Evolutionary conservation across 2,329 filamentous ascomycete genomes (phyloP), one percentile per base, ranked within the genome.

Genomic region (Thielaviopsis punctulata): DNA sequence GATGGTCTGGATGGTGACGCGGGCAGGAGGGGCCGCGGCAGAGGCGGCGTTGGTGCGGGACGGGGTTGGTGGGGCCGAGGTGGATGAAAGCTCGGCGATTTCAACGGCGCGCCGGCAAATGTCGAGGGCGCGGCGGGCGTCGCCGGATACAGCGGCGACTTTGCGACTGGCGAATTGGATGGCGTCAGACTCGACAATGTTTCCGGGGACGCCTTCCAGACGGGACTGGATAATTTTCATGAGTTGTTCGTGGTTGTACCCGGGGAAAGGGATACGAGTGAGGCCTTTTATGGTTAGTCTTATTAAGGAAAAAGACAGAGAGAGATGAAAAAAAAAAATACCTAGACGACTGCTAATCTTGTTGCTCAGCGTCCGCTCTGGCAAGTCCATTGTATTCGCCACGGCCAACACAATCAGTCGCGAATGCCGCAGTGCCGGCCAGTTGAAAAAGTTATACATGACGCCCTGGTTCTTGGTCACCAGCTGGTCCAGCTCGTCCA

Each of bases 381-480:
- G 92, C 54, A 98, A 69, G 68, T 98, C 92, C 92, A 98, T 98
- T 22, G 92, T 98, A 66, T 98, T 98, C 50, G 92, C 93, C 18
- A 98, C 92, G 10, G 93, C 93, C 6, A 98, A 78, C 6, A 98
- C 93, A 64, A 98, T 95, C 45, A 98, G 73, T 48, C 89, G 80
- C 51, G 87, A 95, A 66, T 98, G 89, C 48, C 86, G 79, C 51
- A 96, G 72, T 10, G 86, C 85, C 3, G 92, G 92, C 92, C 92
- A 98, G 63, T 98, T 98, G 76, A 98, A 98, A 66, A 98, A 98
- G 66, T 98, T 98, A 70, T 98, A 98, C 92, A 98, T 98, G 67
- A 98, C 92, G n/a, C 86, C 90, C 65, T 98, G 93, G 61, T 95
- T 96, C 62, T 90, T 92, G 12, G 92, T 98, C 4, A 98, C 93